Conservation (phyloP, 2,329 filamentous ascomycete genomes). For the Fusarium illudens region DNA sequence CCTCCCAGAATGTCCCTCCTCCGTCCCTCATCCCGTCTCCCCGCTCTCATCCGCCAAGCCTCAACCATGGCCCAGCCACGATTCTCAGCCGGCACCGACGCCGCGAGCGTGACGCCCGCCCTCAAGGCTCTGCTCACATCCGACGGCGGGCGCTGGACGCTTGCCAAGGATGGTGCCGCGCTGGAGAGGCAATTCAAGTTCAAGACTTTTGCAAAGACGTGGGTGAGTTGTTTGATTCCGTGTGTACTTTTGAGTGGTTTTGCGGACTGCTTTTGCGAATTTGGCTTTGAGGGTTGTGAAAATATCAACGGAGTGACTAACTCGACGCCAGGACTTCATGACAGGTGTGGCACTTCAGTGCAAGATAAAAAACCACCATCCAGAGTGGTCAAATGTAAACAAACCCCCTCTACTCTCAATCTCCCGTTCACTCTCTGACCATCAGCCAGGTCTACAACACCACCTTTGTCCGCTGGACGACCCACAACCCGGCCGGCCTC, state of each 20-base stretch:
- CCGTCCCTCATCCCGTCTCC: constrained; percentile 6
- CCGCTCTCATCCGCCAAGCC: constrained; percentile 13
- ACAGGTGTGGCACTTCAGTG: constrained; percentile 74
- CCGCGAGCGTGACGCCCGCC: constrained; percentile 46
- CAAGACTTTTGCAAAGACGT: constrained; percentile 71
- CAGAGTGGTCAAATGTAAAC: constrained; percentile 77
- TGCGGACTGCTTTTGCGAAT: background rate
- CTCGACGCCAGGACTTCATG: constrained; percentile 72
- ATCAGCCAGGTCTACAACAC: constrained; percentile 70
- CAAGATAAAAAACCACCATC: constrained; percentile 74
- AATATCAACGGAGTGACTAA: constrained; percentile 4
- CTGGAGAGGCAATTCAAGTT: constrained; percentile 70
- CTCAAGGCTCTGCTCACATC: constrained; percentile 53
- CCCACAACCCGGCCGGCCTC: constrained; percentile 72
- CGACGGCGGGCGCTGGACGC: constrained; percentile 57
- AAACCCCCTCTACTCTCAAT: background rate
- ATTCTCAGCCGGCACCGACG: constrained; percentile 59
- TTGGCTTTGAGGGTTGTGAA: background rate
- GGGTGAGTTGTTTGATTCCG: constrained; percentile 55
- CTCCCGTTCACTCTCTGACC: constrained; percentile 1
- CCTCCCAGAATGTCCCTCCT: constrained; percentile 26
- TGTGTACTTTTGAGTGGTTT: background rate
- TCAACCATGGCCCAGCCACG: constrained; percentile 45
- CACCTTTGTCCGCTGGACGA: constrained; percentile 77
- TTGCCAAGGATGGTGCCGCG: constrained; percentile 61